Evolutionary conservation across 129 eudicot species (phyloP).

Genomic region (Arctium minus): DNA sequence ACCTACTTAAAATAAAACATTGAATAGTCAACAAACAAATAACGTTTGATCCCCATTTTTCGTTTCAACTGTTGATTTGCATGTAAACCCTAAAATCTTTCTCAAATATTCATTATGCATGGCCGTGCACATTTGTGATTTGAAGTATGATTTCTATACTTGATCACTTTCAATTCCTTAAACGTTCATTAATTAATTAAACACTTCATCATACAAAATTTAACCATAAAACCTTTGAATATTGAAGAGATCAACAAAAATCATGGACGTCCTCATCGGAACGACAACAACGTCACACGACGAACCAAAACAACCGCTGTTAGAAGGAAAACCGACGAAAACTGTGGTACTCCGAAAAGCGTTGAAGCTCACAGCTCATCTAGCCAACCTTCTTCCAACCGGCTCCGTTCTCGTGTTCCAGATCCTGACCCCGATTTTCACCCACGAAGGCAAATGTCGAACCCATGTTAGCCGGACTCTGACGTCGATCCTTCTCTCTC

Average conservation of each 20-base stretch:
- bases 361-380: constrained; percentile 54
- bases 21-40: constrained; percentile 15
- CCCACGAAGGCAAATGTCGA: constrained; percentile 61
- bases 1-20: not conserved
- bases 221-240: not conserved
- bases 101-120: constrained; percentile 2
- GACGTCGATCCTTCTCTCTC: constrained; percentile 34
- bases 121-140: not conserved
- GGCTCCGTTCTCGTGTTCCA: constrained; percentile 75
- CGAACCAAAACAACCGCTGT: constrained; percentile 23
- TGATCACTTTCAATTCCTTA: not conserved
- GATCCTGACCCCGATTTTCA: constrained; percentile 46
- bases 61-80: not conserved
- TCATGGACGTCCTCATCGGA: constrained; percentile 10
- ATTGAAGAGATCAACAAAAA: not conserved
- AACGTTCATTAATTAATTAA: too few relatives aligned
- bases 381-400: constrained; percentile 82
- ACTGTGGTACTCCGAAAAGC: constrained; percentile 44
- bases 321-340: constrained; percentile 37
- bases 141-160: not conserved
- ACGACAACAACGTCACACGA: constrained; percentile 3
- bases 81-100: constrained; percentile 12
- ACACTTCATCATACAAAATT: not conserved
- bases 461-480: constrained; percentile 34
- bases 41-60: constrained; percentile 22